phyloP scores from a whole-genome alignment of 2,329 filamentous ascomycete genomes.

The Ascochyta lentis region DNA sequence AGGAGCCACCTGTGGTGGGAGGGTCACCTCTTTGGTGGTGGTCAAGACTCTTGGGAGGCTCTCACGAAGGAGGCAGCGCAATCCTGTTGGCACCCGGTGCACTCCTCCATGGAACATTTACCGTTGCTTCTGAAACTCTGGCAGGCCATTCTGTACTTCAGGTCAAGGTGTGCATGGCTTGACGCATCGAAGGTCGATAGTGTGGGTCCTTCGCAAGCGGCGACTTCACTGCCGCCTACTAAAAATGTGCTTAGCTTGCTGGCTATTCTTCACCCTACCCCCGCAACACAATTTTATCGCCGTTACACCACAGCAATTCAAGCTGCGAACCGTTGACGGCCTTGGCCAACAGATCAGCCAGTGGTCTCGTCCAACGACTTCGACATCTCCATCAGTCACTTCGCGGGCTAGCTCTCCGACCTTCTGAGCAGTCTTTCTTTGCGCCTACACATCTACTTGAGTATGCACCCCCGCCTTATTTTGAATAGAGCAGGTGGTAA shows the following conservation, averaged over 20 bases:
- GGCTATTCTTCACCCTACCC: neutral
- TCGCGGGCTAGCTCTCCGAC: too few relatives aligned
- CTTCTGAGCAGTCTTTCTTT: too few relatives aligned
- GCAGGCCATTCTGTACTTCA: neutral
- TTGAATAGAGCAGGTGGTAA: too few relatives aligned
- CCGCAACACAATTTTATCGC: neutral
- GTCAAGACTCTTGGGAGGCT: neutral
- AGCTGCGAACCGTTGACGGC: too few relatives aligned
- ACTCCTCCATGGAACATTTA: neutral
- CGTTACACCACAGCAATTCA: neutral
- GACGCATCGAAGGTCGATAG: neutral
- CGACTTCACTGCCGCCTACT: neutral
- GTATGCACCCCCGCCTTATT: too few relatives aligned
- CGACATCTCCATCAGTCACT: too few relatives aligned
- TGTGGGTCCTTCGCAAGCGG: neutral
- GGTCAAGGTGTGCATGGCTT: neutral
- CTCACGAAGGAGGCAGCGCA: neutral
- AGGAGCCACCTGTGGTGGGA: neutral
- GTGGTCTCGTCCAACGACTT: too few relatives aligned
- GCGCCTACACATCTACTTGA: too few relatives aligned
- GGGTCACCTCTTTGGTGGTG: neutral
- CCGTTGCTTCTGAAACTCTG: neutral
- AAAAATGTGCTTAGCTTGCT: neutral
- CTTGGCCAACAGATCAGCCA: too few relatives aligned
- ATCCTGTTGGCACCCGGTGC: neutral